A percentile compares a stretch with the other conserved stretches of the same genome.
These are phyloP conservation scores for Fusarium chuoi DNA, from an alignment of 2,329 filamentous ascomycete species.

Conservation along the genomic window DNA sequence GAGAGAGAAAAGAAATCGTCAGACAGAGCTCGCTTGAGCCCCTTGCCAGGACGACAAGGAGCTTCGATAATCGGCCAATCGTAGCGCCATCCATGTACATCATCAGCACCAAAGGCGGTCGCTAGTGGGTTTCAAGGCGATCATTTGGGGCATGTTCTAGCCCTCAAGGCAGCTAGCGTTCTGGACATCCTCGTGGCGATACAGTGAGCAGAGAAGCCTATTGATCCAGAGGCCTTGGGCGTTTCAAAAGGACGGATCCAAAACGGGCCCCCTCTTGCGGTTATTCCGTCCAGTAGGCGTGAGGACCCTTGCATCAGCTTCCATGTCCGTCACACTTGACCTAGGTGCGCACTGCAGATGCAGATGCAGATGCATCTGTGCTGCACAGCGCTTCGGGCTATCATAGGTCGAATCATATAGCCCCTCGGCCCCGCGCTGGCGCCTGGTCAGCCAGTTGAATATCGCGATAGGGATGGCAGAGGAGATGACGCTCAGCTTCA, in stretches of 20 bases:
- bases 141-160: conserved; percentile 31
- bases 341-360: conserved; percentile 10
- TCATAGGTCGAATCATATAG: conserved; percentile 13
- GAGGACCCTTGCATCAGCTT: conserved; percentile 29
- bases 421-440: conserved; percentile 28
- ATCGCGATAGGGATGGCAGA: conserved; percentile 2
- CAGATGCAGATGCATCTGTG: not conserved
- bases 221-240: conserved; percentile 21
- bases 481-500: conserved; percentile 1
- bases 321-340: conserved; percentile 28
- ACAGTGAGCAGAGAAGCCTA: conserved; percentile 10
- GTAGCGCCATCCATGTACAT: conserved; percentile 11
- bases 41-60: conserved; percentile 23
- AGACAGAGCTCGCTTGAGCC: conserved; percentile 39
- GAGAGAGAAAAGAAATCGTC: conserved; percentile 27
- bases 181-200: conserved; percentile 25
- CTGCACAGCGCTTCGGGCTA: conserved; percentile 12
- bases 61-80: conserved; percentile 16
- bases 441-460: conserved; percentile 35
- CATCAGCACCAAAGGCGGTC: conserved; percentile 25
- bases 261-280: conserved; percentile 27
- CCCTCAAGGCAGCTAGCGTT: conserved; percentile 29
- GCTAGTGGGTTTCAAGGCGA: conserved; percentile 39
- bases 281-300: conserved; percentile 31
- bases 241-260: conserved; percentile 36